Conservation (phyloP, 129 eudicot genomes). For the Glebionis coronaria region DNA sequence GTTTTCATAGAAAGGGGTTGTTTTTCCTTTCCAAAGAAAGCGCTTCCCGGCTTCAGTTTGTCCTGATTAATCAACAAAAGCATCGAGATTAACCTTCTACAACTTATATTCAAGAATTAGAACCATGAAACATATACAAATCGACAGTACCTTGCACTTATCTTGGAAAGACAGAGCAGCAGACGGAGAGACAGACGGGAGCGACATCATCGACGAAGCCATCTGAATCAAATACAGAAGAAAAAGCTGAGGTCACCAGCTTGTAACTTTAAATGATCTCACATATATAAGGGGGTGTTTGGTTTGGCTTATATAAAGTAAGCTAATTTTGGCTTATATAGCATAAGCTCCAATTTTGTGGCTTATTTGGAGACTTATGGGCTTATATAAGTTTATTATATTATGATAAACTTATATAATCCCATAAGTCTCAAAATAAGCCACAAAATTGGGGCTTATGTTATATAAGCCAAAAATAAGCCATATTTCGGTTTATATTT, state of each 20-base stretch:
- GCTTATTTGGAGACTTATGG: too few species aligned
- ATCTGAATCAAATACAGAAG: constrained; percentile 34
- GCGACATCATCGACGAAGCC: constrained; percentile 47
- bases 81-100: neutral
- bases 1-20: constrained; percentile 27
- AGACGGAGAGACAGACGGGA: constrained; percentile 36
- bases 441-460: too few species aligned
- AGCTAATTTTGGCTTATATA: too few species aligned
- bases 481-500: too few species aligned
- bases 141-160: constrained; percentile 40
- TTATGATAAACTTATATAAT: too few species aligned
- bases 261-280: neutral
- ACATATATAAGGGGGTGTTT: too few species aligned
- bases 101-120: neutral
- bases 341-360: too few species aligned
- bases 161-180: constrained; percentile 42
- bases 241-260: neutral
- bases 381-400: too few species aligned
- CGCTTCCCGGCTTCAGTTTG: constrained; percentile 39
- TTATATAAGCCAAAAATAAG: too few species aligned
- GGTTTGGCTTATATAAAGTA: too few species aligned
- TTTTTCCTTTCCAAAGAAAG: constrained; percentile 39
- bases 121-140: neutral
- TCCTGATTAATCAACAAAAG: constrained; percentile 39
- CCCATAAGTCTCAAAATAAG: too few species aligned